Base-by-base conservation (phyloP, 352 stramenopile species). In the Phytophthora podocarpi region DNA sequence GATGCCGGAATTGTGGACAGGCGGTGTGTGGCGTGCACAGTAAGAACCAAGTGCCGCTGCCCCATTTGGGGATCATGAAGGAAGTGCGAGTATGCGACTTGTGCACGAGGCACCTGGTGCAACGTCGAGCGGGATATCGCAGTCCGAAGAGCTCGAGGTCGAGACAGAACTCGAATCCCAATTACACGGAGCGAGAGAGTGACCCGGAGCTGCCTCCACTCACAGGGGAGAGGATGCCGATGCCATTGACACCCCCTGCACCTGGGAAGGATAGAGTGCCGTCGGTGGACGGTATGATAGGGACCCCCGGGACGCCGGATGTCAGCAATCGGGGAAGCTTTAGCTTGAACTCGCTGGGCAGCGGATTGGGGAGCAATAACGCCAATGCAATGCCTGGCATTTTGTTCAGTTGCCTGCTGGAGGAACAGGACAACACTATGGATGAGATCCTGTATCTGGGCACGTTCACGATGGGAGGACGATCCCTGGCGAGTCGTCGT, bases 351-450 rank as follows among this genome's bases (percentile, higher is more conserved):
- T 64, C 62, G 12, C 32, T 68, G 18, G 54, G 67, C 11, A 51
- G 51, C 31, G 58, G 57, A 9, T 26, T 61, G 13, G 59, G 39
- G 35, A 72, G 30, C 32, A 64, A 23, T 28, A 58, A 8, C 23
- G 24, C 34, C 31, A 62, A 54, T 52, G 48, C 58, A 3, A 79
- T 89, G 66, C 69, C 74, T 46, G 82, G 82, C 18, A 80, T 91
- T n/a, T 65, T 91, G 45, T 89, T 89, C 64, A 86, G 74, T 64
- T 89, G 79, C 50, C 56, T 87, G 42, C 32, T 91, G 20, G 82
- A 91, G 53, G 80, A 91, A 51, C 82, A 91, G 54, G 82, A 88
- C 65, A 89, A 89, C 52, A 91, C 73, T 1, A 79, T 91, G 68
- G 82, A 91, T 48, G 82, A 87, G 39, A 82, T 91, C 32, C 37